Conservation (phyloP, 2,329 filamentous ascomycete genomes). For the Magnaporthiopsis rhizophila region DNA sequence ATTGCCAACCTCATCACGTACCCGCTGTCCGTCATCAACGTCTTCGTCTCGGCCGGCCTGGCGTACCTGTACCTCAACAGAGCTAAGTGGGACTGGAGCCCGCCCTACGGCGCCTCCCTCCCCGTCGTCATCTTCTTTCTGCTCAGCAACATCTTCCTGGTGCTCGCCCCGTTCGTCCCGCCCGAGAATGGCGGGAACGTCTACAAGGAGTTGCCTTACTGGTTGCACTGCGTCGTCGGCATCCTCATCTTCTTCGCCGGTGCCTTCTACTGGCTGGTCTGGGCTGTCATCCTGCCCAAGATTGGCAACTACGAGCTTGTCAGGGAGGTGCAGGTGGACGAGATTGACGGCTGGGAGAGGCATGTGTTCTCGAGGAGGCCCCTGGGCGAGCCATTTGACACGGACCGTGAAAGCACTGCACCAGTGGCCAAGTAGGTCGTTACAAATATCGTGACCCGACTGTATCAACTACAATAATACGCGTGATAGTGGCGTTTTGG, state of each 20-base stretch:
- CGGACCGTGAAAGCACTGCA: not conserved
- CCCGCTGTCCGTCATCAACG: constrained; percentile 50
- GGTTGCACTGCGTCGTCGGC: constrained; percentile 49
- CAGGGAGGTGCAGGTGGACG: constrained; percentile 44
- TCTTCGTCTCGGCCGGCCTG: constrained; percentile 44
- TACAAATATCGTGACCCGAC: not conserved
- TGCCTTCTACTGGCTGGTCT: constrained; percentile 48
- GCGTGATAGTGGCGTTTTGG: not conserved
- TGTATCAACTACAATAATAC: not conserved
- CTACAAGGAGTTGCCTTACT: constrained; percentile 47
- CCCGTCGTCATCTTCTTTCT: constrained; percentile 52
- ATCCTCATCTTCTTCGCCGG: constrained; percentile 45
- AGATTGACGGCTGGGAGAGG: constrained; percentile 55
- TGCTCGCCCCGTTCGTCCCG: constrained; percentile 50
- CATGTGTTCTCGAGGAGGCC: constrained; percentile 43
- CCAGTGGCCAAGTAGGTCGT: not conserved
- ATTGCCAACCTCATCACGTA: constrained; percentile 57
- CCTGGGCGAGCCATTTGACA: not conserved
- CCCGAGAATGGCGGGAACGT: constrained; percentile 42
- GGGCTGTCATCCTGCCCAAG: constrained; percentile 43
- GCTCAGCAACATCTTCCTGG: constrained; percentile 52
- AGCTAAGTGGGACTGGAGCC: constrained; percentile 40
- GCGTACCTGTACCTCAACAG: constrained; percentile 45
- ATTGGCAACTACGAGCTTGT: constrained; percentile 48
- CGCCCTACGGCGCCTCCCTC: constrained; percentile 45